These are phyloP conservation scores for Colletotrichum coccodes DNA, from an alignment of 2,329 filamentous ascomycete species.

Conservation along the genomic window DNA sequence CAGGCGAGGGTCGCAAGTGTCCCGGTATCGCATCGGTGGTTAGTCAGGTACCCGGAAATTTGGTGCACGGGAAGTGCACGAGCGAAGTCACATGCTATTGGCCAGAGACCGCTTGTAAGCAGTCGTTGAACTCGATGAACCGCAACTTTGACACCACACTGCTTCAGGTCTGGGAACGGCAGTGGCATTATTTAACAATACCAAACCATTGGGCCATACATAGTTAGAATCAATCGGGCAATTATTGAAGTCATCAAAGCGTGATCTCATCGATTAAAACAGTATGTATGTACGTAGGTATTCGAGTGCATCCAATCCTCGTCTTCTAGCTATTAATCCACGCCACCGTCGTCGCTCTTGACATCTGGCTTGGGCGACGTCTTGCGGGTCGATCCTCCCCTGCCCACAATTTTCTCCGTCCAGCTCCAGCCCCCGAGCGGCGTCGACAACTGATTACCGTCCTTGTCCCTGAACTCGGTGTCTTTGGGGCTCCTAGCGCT, in stretches of 20 bases:
- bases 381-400: constrained; percentile 32
- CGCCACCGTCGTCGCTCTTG: neutral
- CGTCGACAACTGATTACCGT: constrained; percentile 31
- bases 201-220: too few species aligned
- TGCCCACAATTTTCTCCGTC: constrained; percentile 65
- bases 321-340: neutral
- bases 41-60: neutral
- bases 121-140: neutral
- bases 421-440: constrained; percentile 57
- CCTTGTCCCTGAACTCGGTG: constrained; percentile 37
- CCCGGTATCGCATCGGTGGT: neutral
- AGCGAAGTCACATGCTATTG: neutral
- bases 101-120: neutral
- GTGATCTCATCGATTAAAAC: constrained; percentile 25
- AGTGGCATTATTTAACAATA: too few species aligned
- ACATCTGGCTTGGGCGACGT: constrained; percentile 12
- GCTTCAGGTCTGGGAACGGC: too few species aligned
- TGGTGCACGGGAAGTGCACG: neutral
- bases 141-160: too few species aligned
- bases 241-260: neutral
- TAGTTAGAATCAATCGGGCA: too few species aligned
- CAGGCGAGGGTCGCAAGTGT: neutral
- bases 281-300: constrained; percentile 6
- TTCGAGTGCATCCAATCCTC: neutral
- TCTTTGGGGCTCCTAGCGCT: constrained; percentile 20